Evolutionary conservation across 169 alveolate species (phyloP).

Genomic region (Plasmodium sp.): DNA sequence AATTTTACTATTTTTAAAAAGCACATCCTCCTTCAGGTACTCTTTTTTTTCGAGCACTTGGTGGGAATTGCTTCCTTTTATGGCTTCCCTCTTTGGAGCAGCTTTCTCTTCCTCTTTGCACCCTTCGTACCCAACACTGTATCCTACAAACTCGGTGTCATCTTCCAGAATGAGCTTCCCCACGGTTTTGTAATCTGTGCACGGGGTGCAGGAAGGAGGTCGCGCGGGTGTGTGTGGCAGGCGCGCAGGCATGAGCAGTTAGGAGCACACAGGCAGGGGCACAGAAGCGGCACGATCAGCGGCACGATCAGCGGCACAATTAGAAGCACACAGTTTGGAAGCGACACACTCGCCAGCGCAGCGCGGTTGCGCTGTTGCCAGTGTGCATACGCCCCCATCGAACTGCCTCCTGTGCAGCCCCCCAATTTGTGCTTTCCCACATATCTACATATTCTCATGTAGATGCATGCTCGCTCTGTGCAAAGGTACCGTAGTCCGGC

Average conservation of each 20-base stretch:
- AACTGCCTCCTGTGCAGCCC: not conserved
- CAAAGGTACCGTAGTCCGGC: conserved; percentile 54
- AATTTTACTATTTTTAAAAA: conserved; percentile 24
- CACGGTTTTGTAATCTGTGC: conserved; percentile 54
- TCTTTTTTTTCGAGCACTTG: conserved; percentile 1
- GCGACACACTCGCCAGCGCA: not conserved
- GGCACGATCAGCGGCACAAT: no score
- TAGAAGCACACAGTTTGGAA: not conserved
- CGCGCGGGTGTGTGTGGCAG: not conserved
- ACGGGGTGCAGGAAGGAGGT: not conserved
- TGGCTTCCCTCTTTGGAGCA: not conserved
- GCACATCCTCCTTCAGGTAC: conserved; percentile 17
- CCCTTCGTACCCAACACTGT: conserved; percentile 71
- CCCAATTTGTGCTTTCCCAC: not conserved
- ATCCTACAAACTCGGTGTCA: conserved; percentile 53
- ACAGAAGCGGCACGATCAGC: no score
- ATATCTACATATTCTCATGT: not conserved
- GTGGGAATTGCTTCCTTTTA: not conserved
- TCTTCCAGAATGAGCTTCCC: conserved; percentile 70
- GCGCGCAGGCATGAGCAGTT: not conserved
- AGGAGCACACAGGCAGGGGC: not conserved
- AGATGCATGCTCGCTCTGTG: not conserved
- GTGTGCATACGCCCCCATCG: not conserved
- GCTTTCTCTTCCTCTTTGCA: not conserved
- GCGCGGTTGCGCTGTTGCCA: not conserved